Percentiles rank a stretch among this genome's conserved stretches.
phyloP scores from a whole-genome alignment of 208 protist species.

The Leishmania gerbilli region DNA sequence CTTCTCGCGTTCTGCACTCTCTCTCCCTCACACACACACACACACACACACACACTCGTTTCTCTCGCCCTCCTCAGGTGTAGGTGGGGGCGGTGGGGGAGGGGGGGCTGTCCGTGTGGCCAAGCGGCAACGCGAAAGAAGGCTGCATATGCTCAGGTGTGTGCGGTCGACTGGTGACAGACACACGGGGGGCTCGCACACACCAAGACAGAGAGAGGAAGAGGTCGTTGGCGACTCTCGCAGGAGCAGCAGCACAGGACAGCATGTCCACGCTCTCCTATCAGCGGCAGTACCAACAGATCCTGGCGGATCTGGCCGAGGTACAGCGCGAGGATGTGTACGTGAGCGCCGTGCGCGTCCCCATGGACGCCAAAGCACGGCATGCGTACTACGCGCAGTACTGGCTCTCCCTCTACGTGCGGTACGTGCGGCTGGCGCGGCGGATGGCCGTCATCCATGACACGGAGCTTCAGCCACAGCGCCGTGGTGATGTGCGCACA shows the following conservation, averaged over 20 bases:
- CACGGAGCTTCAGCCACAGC: constrained; percentile 94
- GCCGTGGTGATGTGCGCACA: constrained; percentile 87
- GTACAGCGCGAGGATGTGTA: constrained; percentile 70
- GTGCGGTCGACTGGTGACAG: background rate
- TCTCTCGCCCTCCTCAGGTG: background rate
- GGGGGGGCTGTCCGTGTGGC: background rate
- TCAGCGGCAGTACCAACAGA: constrained; percentile 78
- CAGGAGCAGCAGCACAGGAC: background rate
- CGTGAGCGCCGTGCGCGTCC: constrained; percentile 41
- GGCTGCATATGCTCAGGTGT: background rate
- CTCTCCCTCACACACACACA: background rate
- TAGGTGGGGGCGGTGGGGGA: too few relatives aligned
- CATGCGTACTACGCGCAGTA: constrained; percentile 71
- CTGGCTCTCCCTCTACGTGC: constrained; percentile 90
- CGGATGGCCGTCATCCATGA: constrained; percentile 89
- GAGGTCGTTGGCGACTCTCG: background rate
- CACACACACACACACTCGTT: background rate
- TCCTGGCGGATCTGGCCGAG: constrained; percentile 66
- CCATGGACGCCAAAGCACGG: constrained; percentile 44
- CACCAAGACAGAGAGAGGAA: background rate
- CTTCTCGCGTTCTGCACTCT: background rate
- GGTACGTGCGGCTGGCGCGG: constrained; percentile 86
- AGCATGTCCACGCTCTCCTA: constrained; percentile 84
- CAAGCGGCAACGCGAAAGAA: background rate
- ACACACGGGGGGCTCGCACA: constrained; percentile 6